Conservation (phyloP, 2,329 filamentous ascomycete species). For the Ascochyta fabae region DNA sequence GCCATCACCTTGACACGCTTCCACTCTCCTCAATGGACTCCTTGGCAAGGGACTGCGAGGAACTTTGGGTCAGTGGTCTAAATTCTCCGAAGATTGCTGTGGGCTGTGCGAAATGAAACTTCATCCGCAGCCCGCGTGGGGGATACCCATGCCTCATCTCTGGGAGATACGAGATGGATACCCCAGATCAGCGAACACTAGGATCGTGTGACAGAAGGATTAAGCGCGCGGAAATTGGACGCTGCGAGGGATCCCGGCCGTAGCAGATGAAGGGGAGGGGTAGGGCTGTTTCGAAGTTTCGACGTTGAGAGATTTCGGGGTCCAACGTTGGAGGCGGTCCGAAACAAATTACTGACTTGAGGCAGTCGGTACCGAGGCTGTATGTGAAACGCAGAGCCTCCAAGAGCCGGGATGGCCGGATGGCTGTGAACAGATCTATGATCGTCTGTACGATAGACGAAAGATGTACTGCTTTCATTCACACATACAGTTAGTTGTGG, state of each 20-base stretch:
- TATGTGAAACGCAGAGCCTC: conserved; percentile 4
- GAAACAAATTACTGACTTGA: conserved; percentile 2
- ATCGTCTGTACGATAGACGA: neutral
- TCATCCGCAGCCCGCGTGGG: neutral
- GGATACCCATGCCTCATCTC: neutral
- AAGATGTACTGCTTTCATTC: neutral
- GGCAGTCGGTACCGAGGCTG: conserved; percentile 6
- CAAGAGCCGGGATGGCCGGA: neutral
- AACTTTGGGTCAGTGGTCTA: conserved; percentile 3
- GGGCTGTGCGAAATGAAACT: neutral
- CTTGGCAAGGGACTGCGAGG: conserved; percentile 1
- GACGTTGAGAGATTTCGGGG: conserved; percentile 1
- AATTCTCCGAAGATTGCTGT: conserved; percentile 6
- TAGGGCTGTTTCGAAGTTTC: neutral
- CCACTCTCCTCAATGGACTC: neutral
- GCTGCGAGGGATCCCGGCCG: neutral
- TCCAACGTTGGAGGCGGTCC: conserved; percentile 2
- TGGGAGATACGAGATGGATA: neutral
- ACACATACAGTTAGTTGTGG: neutral
- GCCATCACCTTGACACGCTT: neutral
- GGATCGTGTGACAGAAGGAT: conserved; percentile 7
- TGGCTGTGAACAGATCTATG: neutral
- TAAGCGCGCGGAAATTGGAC: conserved; percentile 10
- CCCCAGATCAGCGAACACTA: conserved; percentile 11
- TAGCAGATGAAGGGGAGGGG: neutral